Base-by-base conservation (phyloP, 176 grass and related monocot genomes). In the Raddia distichophylla region DNA sequence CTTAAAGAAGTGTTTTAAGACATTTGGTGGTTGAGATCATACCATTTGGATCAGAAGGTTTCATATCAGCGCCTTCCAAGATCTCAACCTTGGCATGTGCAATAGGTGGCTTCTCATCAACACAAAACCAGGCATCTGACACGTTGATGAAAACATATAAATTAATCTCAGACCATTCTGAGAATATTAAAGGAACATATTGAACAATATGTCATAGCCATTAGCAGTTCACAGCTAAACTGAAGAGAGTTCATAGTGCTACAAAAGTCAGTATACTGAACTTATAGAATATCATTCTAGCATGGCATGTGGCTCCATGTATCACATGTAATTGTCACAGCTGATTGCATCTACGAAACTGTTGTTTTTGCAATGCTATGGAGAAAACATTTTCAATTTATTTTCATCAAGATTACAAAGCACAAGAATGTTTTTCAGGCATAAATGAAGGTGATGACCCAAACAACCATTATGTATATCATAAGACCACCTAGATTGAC, bases 41-140 rank as follows among this genome's bases (percentile, higher is more conserved):
- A 99, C 96, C 93, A 52, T 99, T 99, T 68, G 89, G 75, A 90
- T 99, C 96, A 43, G 96, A 95, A 54, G 96, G 96, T 82, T 99
- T 94, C 93, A 99, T 95, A 57, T 93, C 91, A 76, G 89, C 87
- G 6, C 89, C 96, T 91, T 95, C 96, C 87, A 99, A 44, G 56
- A 99, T 90, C 74, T 95, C 96, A 59, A 99, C 77, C 68, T 90
- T 93, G 49, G 87, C 96, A 83, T 86, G 48, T 65, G 88, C 93
- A 76, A 99, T 86, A 73, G 89, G 86, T 82, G 62, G 76, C 64
- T 91, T 95, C 76, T 99, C 96, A 80, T 99, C 73, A 57, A 95
- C 73, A 54, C 74, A 91, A 67, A 95, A 99, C 93, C 96, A 99
- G 58, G 42, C 71, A 60, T 85, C 96, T 99, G 82, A 79, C 46